Evolutionary conservation across 2,329 filamentous ascomycete species (phyloP), one percentile per base, ranked within the genome.

Genomic region (Colletotrichum agaves): DNA sequence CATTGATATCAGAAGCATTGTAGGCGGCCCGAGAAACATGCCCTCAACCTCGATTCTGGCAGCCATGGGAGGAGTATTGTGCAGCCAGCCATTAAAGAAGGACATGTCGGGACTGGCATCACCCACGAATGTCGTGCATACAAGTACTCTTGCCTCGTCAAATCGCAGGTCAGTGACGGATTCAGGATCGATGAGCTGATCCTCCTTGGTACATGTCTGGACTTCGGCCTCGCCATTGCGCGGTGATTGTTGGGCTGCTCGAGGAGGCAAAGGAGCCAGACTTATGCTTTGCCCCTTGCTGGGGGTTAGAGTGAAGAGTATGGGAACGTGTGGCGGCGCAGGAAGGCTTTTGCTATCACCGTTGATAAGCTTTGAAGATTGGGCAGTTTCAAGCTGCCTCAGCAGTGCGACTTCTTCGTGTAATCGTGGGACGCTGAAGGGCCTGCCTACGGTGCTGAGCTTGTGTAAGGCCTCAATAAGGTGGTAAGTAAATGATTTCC

Each of bases 11-110:
- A 91, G 79, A 8, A 91, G 78, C 80, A 90, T 89, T 0, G 89
- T 90, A 1, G 88, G 88, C 0, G 88, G 88, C 0, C 88, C 89
- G 17, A 90, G 79, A 70, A 91, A 91, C 87, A 91, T 90, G 71
- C 88, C 88, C 74, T 91, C 88, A 4, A 91, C 87, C 6, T 85
- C 82, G 63, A 91, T 87, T 71, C 86, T 88, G 15, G 85, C 82
- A 1, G 85, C 85, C 3, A 87, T 81, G 0, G 84, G 77, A 1
- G 88, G 87, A 1, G 84, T 84, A 70, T 87, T 85, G 50, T 87
- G 84, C n/a, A 91, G 80, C 88, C 88, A 91, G 70, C 89, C 85
- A 65, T 89, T 86, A 74, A 90, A 90, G 64, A 84, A 89, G 3
- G 86, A 84, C 87, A 90, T 90, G 69, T 90, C 88, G 12, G 87